These are phyloP conservation scores for Megacollybia platyphylla DNA, from an alignment of 1,284 basidiomycete genomes.

Conservation along the genomic window DNA sequence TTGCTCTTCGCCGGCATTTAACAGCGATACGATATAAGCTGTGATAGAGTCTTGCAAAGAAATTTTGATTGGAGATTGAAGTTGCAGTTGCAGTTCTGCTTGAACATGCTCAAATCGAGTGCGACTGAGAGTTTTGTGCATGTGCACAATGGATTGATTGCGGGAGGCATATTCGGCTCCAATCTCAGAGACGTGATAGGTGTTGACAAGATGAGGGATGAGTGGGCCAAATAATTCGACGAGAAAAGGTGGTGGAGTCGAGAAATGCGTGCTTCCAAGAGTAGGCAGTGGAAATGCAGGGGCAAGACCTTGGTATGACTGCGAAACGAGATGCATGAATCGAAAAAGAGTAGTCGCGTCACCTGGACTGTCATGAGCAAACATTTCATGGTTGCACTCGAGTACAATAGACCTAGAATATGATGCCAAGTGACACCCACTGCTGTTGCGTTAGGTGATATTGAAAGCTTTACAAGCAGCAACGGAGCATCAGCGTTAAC, in stretches of 20 bases:
- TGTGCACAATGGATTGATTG: constrained; percentile 5
- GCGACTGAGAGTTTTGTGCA: constrained; percentile 11
- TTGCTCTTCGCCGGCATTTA: constrained; percentile 10
- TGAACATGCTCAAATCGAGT: constrained; percentile 8
- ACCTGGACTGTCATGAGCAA: constrained; percentile 11
- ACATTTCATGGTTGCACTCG: not conserved
- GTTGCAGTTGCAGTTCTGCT: not conserved
- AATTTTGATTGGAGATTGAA: constrained; percentile 6
- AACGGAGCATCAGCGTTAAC: constrained; percentile 11
- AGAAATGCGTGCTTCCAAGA: constrained; percentile 13
- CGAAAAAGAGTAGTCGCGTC: constrained; percentile 14
- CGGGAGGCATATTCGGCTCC: constrained; percentile 7
- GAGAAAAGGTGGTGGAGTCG: constrained; percentile 2
- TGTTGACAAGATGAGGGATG: constrained; percentile 12
- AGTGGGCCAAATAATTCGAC: constrained; percentile 6
- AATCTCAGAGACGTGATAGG: constrained; percentile 9
- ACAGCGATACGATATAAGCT: constrained; percentile 14
- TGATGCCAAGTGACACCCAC: constrained; percentile 22
- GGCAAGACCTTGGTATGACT: constrained; percentile 12
- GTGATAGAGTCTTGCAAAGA: constrained; percentile 18
- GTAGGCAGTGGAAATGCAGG: constrained; percentile 5
- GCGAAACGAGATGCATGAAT: constrained; percentile 17
- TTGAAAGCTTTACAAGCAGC: constrained; percentile 15
- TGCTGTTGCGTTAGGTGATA: constrained; percentile 12
- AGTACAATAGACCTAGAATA: constrained; percentile 10